These are phyloP conservation scores for Astraeus odoratus DNA, from an alignment of 768 basidiomycete species.

Conservation along the genomic window DNA sequence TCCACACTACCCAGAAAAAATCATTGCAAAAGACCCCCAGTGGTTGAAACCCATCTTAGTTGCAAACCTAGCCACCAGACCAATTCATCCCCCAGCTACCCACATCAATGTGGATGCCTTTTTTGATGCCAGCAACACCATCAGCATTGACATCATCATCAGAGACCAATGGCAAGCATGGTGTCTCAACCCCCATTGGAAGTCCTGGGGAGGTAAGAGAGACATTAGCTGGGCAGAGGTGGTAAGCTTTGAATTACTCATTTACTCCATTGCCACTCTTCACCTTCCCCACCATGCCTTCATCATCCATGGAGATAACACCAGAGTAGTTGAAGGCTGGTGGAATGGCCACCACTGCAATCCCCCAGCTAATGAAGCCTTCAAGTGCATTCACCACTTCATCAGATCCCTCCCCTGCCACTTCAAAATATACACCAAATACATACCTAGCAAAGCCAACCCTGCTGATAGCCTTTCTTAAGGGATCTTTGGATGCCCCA, in stretches of 20 bases:
- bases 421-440: too few relatives aligned
- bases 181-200: constrained; percentile 27
- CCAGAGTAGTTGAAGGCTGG: constrained; percentile 17
- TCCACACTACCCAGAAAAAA: constrained; percentile 9
- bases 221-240: neutral
- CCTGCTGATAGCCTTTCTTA: too few relatives aligned
- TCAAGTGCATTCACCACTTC: too few relatives aligned
- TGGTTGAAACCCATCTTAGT: constrained; percentile 4
- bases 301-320: constrained; percentile 19
- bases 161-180: constrained; percentile 23
- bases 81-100: neutral
- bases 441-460: too few relatives aligned
- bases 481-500: too few relatives aligned
- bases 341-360: too few relatives aligned
- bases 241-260: neutral
- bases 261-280: neutral
- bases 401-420: too few relatives aligned
- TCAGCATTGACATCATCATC: constrained; percentile 29
- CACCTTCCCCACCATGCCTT: constrained; percentile 28
- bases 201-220: neutral
- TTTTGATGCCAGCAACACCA: constrained; percentile 35
- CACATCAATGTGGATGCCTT: constrained; percentile 28
- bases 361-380: too few relatives aligned
- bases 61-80: neutral
- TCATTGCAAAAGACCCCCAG: accelerated